A percentile compares a stretch with the other conserved stretches of the same genome.
Evolutionary conservation across 768 basidiomycete genomes (phyloP).

Genomic region (Butyriboletus loyo): DNA sequence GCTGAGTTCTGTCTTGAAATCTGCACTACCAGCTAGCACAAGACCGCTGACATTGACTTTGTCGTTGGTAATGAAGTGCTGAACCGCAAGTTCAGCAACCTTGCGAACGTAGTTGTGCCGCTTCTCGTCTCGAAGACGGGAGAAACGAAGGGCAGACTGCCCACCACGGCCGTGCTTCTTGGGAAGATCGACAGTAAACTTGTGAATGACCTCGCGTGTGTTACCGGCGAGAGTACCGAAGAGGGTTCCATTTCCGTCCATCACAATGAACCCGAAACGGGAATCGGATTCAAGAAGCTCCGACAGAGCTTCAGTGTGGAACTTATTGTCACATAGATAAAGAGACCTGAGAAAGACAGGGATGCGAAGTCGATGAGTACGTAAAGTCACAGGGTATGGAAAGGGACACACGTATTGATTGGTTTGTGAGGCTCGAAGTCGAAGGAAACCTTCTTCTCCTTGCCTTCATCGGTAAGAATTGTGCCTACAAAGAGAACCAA

Average conservation of each 20-base stretch:
- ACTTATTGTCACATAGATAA: conserved; percentile 99
- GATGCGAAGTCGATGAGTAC: neutral
- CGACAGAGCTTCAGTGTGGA: conserved; percentile 96
- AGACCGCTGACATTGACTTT: conserved; percentile 97
- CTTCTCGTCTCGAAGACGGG: conserved; percentile 97
- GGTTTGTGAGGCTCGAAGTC: conserved; percentile 99
- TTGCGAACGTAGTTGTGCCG: conserved; percentile 99
- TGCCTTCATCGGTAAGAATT: conserved; percentile 96
- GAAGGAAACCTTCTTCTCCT: conserved; percentile 99
- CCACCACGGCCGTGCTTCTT: conserved; percentile 99
- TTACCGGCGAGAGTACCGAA: conserved; percentile 96
- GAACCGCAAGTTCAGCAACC: conserved; percentile 94
- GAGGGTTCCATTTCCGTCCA: conserved; percentile 97
- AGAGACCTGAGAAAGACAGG: conserved; percentile 60
- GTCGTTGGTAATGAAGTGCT: conserved; percentile 97
- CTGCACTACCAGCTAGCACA: conserved; percentile 94
- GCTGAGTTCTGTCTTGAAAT: conserved; percentile 97
- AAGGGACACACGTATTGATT: conserved; percentile 83
- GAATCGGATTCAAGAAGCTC: conserved; percentile 97
- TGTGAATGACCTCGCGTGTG: conserved; percentile 95
- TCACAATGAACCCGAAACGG: conserved; percentile 98
- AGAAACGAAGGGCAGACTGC: conserved; percentile 99
- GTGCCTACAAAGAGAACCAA: conserved; percentile 98
- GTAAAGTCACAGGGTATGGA: neutral
- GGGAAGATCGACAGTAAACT: conserved; percentile 97